Base-by-base conservation (phyloP, 2,329 filamentous ascomycete species). In the Cercospora zeae-maydis region DNA sequence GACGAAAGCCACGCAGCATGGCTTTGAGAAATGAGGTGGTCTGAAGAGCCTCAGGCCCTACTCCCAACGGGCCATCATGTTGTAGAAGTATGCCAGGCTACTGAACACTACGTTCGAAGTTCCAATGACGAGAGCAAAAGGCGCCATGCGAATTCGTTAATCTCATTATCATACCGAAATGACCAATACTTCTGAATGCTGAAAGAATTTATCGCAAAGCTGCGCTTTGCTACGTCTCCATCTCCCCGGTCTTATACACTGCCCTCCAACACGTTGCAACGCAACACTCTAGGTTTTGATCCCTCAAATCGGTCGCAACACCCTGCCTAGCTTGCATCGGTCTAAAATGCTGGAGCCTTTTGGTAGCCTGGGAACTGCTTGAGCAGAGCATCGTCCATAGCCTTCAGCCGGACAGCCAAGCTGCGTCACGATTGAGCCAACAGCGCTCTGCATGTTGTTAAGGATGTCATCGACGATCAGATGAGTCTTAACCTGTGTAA, bases 401-500 rank as follows among this genome's bases (percentile, higher is more conserved):
- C 63, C 24, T 66, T 62, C 8, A 74, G 54, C 57, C 70, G 72
- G 71, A 58, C 73, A 75, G 21, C 66, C 63, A 2, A 75, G 65
- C 42, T 64, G 61, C 9, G 61, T 49, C 1, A 67, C 61, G 11
- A 72, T 11, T 4, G 52, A 51, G 4, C 67, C 64, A n/a, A 70
- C 33, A 27, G 63, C 33, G 19, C 64, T 47, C 51, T 63, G 59
- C 8, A 67, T 33, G 8, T 24, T 31, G n/a, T 49, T 42, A 11
- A 68, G 45, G 13, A 69, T 59, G 42, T 49, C 24, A 11, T 45
- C 57, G 5, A 64, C 54, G 11, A 63, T 6, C 11, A 67, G 13
- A 59, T 77, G 75, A 4, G 75, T 72, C 52, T 72, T 65, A 55
- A 72, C 71, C 2, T 76, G 75, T 59, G 75, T 72, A 51, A 74